Base-by-base conservation (phyloP, 2,329 filamentous ascomycete species). In the Ophiognomonia clavigignenti-juglandacearum region DNA sequence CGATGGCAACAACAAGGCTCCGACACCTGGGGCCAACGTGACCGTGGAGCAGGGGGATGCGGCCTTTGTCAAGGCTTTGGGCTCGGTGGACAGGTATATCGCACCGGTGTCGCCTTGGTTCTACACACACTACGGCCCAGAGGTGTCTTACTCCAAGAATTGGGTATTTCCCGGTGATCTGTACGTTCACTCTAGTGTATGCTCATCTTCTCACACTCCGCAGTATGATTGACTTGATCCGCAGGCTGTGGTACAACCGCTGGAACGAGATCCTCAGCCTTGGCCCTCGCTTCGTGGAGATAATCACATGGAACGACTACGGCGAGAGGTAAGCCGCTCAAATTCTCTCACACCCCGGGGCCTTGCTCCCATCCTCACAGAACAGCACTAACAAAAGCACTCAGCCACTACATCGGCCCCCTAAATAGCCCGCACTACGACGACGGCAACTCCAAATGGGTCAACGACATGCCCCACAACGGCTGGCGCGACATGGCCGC, bases 81-180 rank as follows among this genome's bases (percentile, higher is more conserved):
- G 59, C 20, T 43, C 46, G 8, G 46, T 29, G 7, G 39, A 57
- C 18, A 51, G 50, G 4, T 55, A 55, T 20, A 56, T 57, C 31
- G 53, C 54, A 29, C 52, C 47, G 48, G 27, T 31, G 45, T 53
- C 22, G 6, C n/a, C 32, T 7, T 43, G 61, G 76, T 80, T 78
- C 59, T 47, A 44, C 14, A 50, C 48, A 1, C 69, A 78, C 48
- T 70, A 71, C 18, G 72, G 71, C 3, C 56, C 59, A 4, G 67
- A 68, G 43, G 65, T 72, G 18, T 57, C 66, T 9, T 75, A 69
- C 52, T 64, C 62, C 55, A 74, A 80, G 65, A 76, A 77, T 55
- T 78, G 73, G 70, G 66, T 83, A 2, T 85, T 78, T 66, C 72
- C 73, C 3, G 72, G 76, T 7, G 80, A 82, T 50, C 65, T 73